Base-by-base conservation (phyloP, 1,284 basidiomycete genomes). In the Ganoderma leucocontextum region DNA sequence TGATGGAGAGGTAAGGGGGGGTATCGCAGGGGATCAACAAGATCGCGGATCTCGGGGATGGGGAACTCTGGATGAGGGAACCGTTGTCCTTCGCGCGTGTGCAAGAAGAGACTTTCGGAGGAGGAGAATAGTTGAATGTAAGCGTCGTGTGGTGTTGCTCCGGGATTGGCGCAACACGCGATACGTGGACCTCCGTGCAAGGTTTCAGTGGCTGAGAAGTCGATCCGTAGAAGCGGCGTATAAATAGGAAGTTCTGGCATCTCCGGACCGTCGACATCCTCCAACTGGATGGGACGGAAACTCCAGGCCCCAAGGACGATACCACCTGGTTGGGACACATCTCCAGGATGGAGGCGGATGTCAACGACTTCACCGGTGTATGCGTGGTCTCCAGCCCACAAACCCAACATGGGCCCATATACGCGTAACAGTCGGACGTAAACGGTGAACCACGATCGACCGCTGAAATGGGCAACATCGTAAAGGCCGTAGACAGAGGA, bases 331-430 rank as follows among this genome's bases (percentile, higher is more conserved):
- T 38, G 38, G 9, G 52, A 1, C 12, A 62, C 10, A 47, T 58
- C 58, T 29, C 73, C 72, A 4, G 36, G 17, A 44, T 73, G 63
- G 6, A 75, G 60, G 12, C 63, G 57, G 13, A 74, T 65, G 19
- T 75, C 70, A 39, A 76, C 62, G 52, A 77, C 63, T n/a, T 67
- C 62, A 22, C 76, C 76, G 9, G 67, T 73, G 62, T 70, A 75
- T 0, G 76, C 70, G 38, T 71, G 67, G 44, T 77, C 75, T 10
- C 73, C 71, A 2, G 75, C 76, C 76, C 76, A 76, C 1, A 75
- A 57, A n/a, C 75, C 75, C 3, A 76, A 29, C 67, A 76, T 68
- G 12, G 73, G 71, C 8, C 71, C 74, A 53, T 76, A 75, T 2
- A 70, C 64, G 60, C 72, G 72, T 17, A 77, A 64, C 5, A 77